Evolutionary conservation across 1,284 basidiomycete species (phyloP).

Genomic region (Ustilago xerochloae): DNA sequence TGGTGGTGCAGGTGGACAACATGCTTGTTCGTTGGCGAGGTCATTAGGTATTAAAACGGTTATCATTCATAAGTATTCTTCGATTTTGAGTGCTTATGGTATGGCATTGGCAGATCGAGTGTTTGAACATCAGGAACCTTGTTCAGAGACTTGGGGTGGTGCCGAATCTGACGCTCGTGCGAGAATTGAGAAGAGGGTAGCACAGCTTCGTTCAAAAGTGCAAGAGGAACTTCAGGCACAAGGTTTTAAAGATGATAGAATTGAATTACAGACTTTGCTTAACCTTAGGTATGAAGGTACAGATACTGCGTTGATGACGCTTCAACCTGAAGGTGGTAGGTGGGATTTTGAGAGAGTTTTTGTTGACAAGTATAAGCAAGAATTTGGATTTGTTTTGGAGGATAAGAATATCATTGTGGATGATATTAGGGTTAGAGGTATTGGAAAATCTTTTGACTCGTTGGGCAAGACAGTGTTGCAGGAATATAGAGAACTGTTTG

Average conservation of each 20-base stretch:
- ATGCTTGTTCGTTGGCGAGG: constrained; percentile 86
- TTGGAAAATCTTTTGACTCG: constrained; percentile 87
- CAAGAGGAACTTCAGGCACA: constrained; percentile 77
- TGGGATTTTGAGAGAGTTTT: constrained; percentile 85
- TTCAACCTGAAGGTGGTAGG: constrained; percentile 73
- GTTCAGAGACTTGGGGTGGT: constrained; percentile 75
- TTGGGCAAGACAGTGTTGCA: constrained; percentile 83
- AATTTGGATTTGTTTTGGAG: constrained; percentile 89
- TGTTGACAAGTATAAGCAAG: constrained; percentile 69
- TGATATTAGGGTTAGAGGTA: constrained; percentile 83
- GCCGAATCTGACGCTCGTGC: constrained; percentile 3
- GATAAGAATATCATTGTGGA: constrained; percentile 83
- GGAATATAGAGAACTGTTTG: constrained; percentile 71
- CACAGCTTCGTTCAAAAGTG: constrained; percentile 73
- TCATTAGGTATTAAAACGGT: constrained; percentile 84
- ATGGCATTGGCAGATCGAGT: constrained; percentile 85
- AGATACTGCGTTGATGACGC: constrained; percentile 89
- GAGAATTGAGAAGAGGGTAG: constrained; percentile 66
- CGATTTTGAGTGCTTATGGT: constrained; percentile 88
- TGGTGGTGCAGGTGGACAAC: constrained; percentile 90
- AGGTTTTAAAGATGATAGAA: constrained; percentile 79
- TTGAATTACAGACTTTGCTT: constrained; percentile 82
- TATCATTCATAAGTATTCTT: constrained; percentile 85
- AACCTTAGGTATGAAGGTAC: constrained; percentile 75
- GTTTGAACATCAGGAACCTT: constrained; percentile 83